Conservation (phyloP, 2,329 filamentous ascomycete species). For the Aspergillus brunneoviolaceus region DNA sequence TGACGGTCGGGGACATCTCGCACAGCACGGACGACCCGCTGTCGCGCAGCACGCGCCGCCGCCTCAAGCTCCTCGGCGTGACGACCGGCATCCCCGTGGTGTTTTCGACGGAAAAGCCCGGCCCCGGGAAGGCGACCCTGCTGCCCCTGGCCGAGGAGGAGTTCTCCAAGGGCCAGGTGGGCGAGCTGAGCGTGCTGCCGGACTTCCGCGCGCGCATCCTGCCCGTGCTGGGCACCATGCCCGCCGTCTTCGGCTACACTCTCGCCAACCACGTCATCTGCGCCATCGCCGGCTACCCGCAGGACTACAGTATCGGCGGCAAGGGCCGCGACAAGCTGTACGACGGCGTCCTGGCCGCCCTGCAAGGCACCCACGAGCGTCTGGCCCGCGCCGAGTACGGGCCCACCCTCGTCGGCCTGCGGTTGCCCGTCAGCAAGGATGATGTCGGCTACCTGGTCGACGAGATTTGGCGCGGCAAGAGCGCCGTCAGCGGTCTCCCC, state of each 20-base stretch:
- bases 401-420: conserved; percentile 66
- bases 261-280: conserved; percentile 92
- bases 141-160: conserved; percentile 86
- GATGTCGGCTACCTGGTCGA: conserved; percentile 89
- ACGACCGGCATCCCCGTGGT: conserved; percentile 85
- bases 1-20: conserved; percentile 89
- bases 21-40: conserved; percentile 83
- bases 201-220: conserved; percentile 95
- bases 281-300: conserved; percentile 74
- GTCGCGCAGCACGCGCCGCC: conserved; percentile 77
- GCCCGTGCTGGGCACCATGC: conserved; percentile 94
- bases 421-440: conserved; percentile 71
- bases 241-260: conserved; percentile 89
- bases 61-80: conserved; percentile 74
- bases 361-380: conserved; percentile 79
- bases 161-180: conserved; percentile 79
- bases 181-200: conserved; percentile 81
- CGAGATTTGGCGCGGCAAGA: conserved; percentile 82
- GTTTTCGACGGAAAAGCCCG: conserved; percentile 86
- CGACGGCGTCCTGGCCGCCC: conserved; percentile 71
- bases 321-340: conserved; percentile 92
- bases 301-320: conserved; percentile 72
- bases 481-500: conserved; percentile 75
- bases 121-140: conserved; percentile 85
- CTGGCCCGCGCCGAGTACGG: conserved; percentile 57